These are phyloP conservation scores for Phaeosphaeriaceae sp. DNA, from an alignment of 2,329 filamentous ascomycete genomes.

Conservation along the genomic window DNA sequence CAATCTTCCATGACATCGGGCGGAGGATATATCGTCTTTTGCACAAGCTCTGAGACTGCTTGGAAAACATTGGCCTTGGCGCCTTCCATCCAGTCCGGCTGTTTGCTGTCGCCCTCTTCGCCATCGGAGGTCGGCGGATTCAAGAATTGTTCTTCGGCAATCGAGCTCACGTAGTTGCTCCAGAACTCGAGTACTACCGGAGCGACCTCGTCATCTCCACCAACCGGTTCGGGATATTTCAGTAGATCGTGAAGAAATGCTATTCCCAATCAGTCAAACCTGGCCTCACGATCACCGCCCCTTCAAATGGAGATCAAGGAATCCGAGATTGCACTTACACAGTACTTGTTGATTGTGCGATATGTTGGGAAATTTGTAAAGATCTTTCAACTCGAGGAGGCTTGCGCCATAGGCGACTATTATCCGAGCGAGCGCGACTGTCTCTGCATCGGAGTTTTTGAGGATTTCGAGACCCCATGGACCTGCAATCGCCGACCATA, in stretches of 20 bases:
- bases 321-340: conserved; percentile 31
- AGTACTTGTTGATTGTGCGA: conserved; percentile 44
- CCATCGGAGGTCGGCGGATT: conserved; percentile 29
- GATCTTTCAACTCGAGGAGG: conserved; percentile 38
- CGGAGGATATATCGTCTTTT: conserved; percentile 73
- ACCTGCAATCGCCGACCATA: conserved; percentile 43
- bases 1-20: conserved; percentile 65
- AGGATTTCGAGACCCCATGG: conserved; percentile 46
- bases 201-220: conserved; percentile 77
- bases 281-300: too few species aligned
- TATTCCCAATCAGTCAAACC: conserved; percentile 17
- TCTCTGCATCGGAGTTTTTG: conserved; percentile 44
- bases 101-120: conserved; percentile 26
- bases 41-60: conserved; percentile 71
- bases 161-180: conserved; percentile 75
- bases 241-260: conserved; percentile 69
- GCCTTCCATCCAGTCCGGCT: conserved; percentile 62
- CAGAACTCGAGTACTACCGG: conserved; percentile 80
- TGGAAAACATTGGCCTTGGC: conserved; percentile 68
- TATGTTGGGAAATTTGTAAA: conserved; percentile 58
- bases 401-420: conserved; percentile 46
- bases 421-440: conserved; percentile 43
- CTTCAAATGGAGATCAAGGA: neutral
- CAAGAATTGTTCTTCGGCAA: conserved; percentile 61
- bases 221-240: conserved; percentile 69